Evolutionary conservation across 163 green algal genomes (phyloP).

Genomic region (Volvox carteri): DNA sequence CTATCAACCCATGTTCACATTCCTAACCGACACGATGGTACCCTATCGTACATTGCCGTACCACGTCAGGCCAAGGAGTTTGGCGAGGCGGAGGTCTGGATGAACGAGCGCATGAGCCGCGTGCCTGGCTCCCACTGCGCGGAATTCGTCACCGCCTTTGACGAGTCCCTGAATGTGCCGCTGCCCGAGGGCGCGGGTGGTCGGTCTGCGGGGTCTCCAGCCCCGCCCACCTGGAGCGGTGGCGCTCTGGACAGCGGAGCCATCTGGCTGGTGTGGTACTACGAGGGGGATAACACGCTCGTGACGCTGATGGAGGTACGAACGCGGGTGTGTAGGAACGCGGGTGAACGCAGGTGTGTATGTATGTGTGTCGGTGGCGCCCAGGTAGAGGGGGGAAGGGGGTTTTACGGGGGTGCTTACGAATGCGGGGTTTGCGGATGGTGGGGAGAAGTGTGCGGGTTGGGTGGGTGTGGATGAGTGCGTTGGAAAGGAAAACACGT

Average conservation of each 20-base stretch:
- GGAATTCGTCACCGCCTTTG: constrained; percentile 90
- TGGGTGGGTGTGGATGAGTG: background rate
- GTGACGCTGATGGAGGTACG: constrained; percentile 81
- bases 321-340: background rate
- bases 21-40: background rate
- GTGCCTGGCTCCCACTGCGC: constrained; percentile 72
- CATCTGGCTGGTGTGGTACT: constrained; percentile 61
- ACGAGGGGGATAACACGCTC: constrained; percentile 92
- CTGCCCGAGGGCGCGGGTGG: background rate
- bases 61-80: constrained; percentile 88
- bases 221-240: background rate
- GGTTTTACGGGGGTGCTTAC: background rate
- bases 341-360: too few species aligned
- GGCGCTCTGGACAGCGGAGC: background rate
- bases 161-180: constrained; percentile 63
- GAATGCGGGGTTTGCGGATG: background rate
- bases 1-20: too few species aligned
- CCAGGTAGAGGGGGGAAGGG: background rate
- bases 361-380: too few species aligned
- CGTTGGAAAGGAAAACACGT: too few species aligned
- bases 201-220: background rate
- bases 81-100: constrained; percentile 95
- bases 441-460: too few species aligned
- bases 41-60: background rate
- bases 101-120: constrained; percentile 94